Conservation (phyloP, 108 stramenopile species). For the Nitzschia inconspicua region DNA sequence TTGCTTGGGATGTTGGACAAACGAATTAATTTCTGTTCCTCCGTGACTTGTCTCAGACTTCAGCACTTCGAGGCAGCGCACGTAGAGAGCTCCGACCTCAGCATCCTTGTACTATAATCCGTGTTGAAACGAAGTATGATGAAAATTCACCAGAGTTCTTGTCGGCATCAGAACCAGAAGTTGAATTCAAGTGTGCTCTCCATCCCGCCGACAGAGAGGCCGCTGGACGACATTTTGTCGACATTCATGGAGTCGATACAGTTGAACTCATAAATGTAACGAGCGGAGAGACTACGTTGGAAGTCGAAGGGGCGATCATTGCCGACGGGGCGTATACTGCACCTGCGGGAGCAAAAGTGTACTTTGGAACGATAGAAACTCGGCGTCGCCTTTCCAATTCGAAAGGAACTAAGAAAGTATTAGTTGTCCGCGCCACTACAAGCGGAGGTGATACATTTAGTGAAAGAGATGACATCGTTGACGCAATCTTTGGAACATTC, state of each 20-base stretch:
- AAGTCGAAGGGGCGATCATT: constrained; percentile 12
- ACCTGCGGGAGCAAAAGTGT: constrained; percentile 1
- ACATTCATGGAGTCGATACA: not conserved
- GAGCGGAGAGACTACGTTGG: constrained; percentile 3
- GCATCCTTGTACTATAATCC: constrained; percentile 4
- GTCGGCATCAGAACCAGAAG: not conserved
- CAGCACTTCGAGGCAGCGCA: not conserved
- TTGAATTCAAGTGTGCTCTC: constrained; percentile 4
- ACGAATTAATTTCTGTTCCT: no score
- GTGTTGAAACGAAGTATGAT: constrained; percentile 1
- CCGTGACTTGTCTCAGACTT: no score
- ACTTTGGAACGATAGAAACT: constrained; percentile 1
- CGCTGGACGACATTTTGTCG: constrained; percentile 3
- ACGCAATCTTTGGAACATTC: constrained; percentile 22
- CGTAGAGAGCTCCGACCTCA: constrained; percentile 4
- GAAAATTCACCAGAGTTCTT: not conserved
- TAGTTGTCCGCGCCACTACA: constrained; percentile 12
- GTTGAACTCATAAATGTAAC: constrained; percentile 1
- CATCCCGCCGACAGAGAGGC: constrained; percentile 1
- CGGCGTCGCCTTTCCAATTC: not conserved
- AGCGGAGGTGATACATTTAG: not conserved
- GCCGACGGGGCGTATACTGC: constrained; percentile 4
- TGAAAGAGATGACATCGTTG: not conserved
- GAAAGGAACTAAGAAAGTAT: constrained; percentile 11
- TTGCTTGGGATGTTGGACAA: no score